A percentile compares a stretch with the other conserved stretches of the same genome.
phyloP scores from a whole-genome alignment of 2,329 filamentous ascomycete species.

The Triangularia setosa region DNA sequence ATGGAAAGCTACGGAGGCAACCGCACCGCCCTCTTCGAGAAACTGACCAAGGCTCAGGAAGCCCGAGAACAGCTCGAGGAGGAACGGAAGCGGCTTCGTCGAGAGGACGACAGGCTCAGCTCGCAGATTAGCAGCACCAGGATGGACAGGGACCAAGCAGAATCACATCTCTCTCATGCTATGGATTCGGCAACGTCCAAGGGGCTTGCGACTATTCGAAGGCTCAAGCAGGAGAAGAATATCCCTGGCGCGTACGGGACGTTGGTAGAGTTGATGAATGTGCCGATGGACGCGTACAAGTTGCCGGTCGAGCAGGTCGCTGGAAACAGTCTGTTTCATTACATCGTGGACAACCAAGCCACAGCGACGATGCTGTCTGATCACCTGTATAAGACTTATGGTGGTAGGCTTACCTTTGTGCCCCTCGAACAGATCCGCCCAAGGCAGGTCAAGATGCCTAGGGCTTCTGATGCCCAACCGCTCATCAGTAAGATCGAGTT shows the following conservation, averaged over 20 bases:
- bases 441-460: slow-evolving; percentile 70
- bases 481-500: slow-evolving; percentile 82
- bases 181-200: slow-evolving; percentile 88
- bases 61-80: slow-evolving; percentile 75
- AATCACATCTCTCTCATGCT: slow-evolving; percentile 72
- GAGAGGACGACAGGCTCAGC: slow-evolving; percentile 83
- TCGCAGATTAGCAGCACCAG: slow-evolving; percentile 72
- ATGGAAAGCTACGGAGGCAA: slow-evolving; percentile 77
- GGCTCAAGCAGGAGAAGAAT: slow-evolving; percentile 73
- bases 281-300: slow-evolving; percentile 72
- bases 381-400: slow-evolving; percentile 70
- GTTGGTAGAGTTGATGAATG: slow-evolving; percentile 85
- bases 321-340: slow-evolving; percentile 89
- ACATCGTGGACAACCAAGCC: slow-evolving; percentile 86
- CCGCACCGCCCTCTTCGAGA: slow-evolving; percentile 66
- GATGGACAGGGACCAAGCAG: slow-evolving; percentile 72
- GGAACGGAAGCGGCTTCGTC: slow-evolving; percentile 79
- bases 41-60: slow-evolving; percentile 74
- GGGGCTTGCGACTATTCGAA: slow-evolving; percentile 80
- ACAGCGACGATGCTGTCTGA: slow-evolving; percentile 81
- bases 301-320: slow-evolving; percentile 90
- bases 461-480: slow-evolving; percentile 81
- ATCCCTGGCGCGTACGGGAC: slow-evolving; percentile 89
- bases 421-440: slow-evolving; percentile 78
- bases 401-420: slow-evolving; percentile 90